Evolutionary conservation across 106 monocot species (phyloP), one percentile per base, ranked within the genome.

Genomic region (Vanilla planifolia): DNA sequence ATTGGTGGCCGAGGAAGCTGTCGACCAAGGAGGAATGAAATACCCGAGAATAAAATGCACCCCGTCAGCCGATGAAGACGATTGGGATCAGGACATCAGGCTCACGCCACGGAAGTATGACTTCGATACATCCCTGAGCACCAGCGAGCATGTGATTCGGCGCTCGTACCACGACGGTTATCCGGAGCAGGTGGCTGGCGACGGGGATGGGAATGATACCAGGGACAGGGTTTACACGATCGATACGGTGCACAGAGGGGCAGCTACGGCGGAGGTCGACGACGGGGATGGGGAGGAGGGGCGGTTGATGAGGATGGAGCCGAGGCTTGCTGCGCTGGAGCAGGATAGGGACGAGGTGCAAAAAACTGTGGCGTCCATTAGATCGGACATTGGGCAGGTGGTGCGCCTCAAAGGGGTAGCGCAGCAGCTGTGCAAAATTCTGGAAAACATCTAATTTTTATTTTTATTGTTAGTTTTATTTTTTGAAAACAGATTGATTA

Each of bases 331-430:
- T 59, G 79, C 67, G 8, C 69, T 88, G 15, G 89, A 89, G 56
- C 80, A 76, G 8, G 77, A 89, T 21, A 55, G 71, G 74, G 84
- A 84, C 35, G 74, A 84, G 1, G 69, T 84, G 75, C 50, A 71
- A 55, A 64, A 77, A 37, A 71, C 70, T 2, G 59, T 84, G 20
- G 47, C 75, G 43, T 65, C 74, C 27, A 78, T 89, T 77, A 33
- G 65, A 33, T 65, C 72, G 0, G 89, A 89, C 20, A 75, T 80
- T 44, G 78, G 81, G 15, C 89, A 85, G 71, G 43, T 80, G 28
- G 81, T 75, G 19, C 51, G 80, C 43, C 43, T 81, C 16, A 81
- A 52, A 67, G 89, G 79, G 75, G 85, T 89, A 29, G 73, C 80
- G 2, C 80, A 76, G 56, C 74, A 85, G 36, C 43, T 89, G 33